Evolutionary conservation across 257 asterid genomes (phyloP), one percentile per base, ranked within the genome.

Genomic region (Nicotiana undulata): DNA sequence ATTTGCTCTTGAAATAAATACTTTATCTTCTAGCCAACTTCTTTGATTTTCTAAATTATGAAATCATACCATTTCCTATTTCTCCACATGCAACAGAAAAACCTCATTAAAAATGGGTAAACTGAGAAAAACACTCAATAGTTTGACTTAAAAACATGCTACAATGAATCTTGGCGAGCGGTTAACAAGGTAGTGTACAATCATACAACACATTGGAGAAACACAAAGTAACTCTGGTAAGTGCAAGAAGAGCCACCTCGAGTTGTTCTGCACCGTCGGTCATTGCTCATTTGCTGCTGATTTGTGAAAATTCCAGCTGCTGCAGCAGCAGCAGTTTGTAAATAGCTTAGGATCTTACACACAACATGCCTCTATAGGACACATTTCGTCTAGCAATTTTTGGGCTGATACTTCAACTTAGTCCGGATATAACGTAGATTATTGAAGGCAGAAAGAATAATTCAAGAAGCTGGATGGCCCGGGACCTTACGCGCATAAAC

Each of bases 401-500:
- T 40, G 51, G 29, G 26, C 75, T 17, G 58, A 60, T 20, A 60
- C 75, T 60, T 37, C 75, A 60, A 79, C 81, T 79, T 63, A 40
- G 17, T 37, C 75, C 51, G 12, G 15, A 79, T 60, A 24, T 31
- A 34, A 59, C 40, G 26, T 49, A n/a, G 82, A 64, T 64, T 79
- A 66, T 49, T 56, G 63, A 64, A 28, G 77, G 74, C 74, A 64
- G 22, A 37, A 24, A 15, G 60, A 65, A 63, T 16, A 49, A 79
- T 18, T 26, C 58, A 82, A 76, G 79, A 37, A 56, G 83, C 60
- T 29, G 87, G 82, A 76, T 46, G 77, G 60, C 29, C 59, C 2
- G 4, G 24, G 60, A 77, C 79, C 75, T 87, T 85, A 70, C 89
- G 91, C 59, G 89, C 85, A 76, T 92, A 92, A 68, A 83, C 75